These are phyloP conservation scores for Thalia dealbata DNA, from an alignment of 176 grass and related monocot genomes.

Conservation along the genomic window DNA sequence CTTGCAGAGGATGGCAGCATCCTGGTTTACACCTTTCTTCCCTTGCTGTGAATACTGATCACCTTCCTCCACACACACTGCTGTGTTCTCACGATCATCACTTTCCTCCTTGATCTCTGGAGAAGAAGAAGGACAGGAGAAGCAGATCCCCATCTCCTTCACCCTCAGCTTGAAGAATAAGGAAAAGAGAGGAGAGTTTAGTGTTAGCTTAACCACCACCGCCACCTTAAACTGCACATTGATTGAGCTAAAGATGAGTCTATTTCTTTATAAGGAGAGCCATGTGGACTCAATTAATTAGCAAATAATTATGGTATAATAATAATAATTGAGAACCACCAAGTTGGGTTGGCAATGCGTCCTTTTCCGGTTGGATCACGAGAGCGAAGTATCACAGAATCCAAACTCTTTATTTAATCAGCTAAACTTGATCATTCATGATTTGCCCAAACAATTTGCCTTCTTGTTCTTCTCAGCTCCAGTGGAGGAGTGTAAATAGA, in stretches of 20 bases:
- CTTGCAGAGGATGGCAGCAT: constrained; percentile 86
- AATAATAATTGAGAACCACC: no score
- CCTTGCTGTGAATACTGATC: constrained; percentile 73
- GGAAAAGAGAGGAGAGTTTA: neutral
- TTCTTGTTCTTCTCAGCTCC: no score
- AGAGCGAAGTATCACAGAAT: no score
- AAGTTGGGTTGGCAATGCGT: no score
- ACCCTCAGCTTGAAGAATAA: neutral
- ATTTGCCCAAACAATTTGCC: no score
- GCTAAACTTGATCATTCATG: no score
- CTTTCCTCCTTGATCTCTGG: constrained; percentile 32
- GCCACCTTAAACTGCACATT: neutral
- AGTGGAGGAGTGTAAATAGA: no score
- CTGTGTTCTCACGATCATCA: constrained; percentile 42
- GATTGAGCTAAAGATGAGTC: neutral
- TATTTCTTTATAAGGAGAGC: no score
- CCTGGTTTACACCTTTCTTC: constrained; percentile 95
- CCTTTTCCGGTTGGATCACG: no score
- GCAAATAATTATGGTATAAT: no score
- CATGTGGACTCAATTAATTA: no score
- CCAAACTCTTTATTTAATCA: no score
- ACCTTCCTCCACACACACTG: constrained; percentile 51
- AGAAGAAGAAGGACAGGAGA: neutral
- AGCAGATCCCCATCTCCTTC: neutral
- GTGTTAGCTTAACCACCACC: neutral